Conservation (phyloP, 2,329 filamentous ascomycete species). For the Colletotrichum destructivum region DNA sequence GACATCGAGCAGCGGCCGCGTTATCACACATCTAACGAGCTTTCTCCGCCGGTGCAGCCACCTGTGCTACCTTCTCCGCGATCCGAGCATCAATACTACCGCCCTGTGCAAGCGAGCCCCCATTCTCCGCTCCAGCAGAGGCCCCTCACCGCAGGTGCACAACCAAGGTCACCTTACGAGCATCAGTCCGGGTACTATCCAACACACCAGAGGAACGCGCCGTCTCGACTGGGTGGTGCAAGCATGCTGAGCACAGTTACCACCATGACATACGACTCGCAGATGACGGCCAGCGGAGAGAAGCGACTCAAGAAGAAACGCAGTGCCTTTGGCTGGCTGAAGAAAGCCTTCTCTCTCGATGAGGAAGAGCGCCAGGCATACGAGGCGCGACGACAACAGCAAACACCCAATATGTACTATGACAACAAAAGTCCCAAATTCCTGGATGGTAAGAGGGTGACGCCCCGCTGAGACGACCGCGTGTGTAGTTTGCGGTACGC, state of each 20-base stretch:
- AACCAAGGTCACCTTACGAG: conserved; percentile 43
- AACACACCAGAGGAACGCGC: conserved; percentile 63
- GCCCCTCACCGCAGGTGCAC: conserved; percentile 67
- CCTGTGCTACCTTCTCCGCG: conserved; percentile 63
- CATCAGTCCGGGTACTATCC: conserved; percentile 52
- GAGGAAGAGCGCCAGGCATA: conserved; percentile 75
- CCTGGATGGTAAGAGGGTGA: conserved; percentile 68
- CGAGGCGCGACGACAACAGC: conserved; percentile 67
- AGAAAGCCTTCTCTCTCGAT: conserved; percentile 77
- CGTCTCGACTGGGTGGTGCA: conserved; percentile 68
- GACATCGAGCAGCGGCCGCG: conserved; percentile 57
- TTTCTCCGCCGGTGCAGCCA: conserved; percentile 55
- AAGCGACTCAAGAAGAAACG: conserved; percentile 75
- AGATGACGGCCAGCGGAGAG: conserved; percentile 49
- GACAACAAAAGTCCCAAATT: conserved; percentile 67
- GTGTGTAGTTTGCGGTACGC: background rate
- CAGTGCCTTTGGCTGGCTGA: conserved; percentile 78
- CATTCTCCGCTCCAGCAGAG: conserved; percentile 75
- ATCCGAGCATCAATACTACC: conserved; percentile 72
- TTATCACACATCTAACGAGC: conserved; percentile 48
- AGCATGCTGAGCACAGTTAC: conserved; percentile 72
- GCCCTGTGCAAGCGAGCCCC: conserved; percentile 73
- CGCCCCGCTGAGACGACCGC: conserved; percentile 18
- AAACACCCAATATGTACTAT: conserved; percentile 64
- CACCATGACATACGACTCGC: conserved; percentile 60